Conservation (phyloP, 108 stramenopile species). For the Chaetoceros muelleri region DNA sequence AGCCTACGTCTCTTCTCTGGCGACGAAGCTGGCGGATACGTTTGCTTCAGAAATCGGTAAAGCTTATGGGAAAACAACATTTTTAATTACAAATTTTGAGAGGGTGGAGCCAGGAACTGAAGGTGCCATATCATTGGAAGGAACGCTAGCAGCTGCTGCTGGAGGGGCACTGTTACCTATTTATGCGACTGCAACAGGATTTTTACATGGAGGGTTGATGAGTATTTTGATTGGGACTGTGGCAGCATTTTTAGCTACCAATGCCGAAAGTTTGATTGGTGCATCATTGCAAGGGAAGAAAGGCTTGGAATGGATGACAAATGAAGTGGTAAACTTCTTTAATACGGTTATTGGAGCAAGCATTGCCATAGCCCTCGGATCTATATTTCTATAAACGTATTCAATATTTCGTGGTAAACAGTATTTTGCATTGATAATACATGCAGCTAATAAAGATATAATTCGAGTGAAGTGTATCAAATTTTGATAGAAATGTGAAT, state of each 20-base stretch:
- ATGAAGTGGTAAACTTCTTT: conserved; percentile 93
- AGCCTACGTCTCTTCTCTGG: conserved; percentile 81
- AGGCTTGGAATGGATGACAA: conserved; percentile 76
- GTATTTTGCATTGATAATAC: too few relatives aligned
- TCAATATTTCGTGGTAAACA: too few relatives aligned
- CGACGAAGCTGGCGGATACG: conserved; percentile 92
- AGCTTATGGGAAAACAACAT: conserved; percentile 91
- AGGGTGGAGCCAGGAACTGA: conserved; percentile 86
- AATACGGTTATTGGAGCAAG: conserved; percentile 86
- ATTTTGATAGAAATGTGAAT: too few relatives aligned
- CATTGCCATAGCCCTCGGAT: conserved; percentile 56
- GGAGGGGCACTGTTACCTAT: conserved; percentile 73
- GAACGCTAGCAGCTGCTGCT: conserved; percentile 77
- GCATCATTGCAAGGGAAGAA: conserved; percentile 84
- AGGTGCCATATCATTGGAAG: conserved; percentile 84
- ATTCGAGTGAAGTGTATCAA: too few relatives aligned
- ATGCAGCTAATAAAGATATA: too few relatives aligned
- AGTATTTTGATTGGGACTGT: conserved; percentile 45
- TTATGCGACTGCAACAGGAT: conserved; percentile 44
- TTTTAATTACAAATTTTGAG: conserved; percentile 84
- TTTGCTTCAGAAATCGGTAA: conserved; percentile 95
- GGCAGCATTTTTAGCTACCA: conserved; percentile 84
- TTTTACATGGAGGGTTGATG: conserved; percentile 20
- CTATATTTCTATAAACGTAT: neutral
- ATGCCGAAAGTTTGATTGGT: conserved; percentile 86